Evolutionary conservation across 371 early-diverging fungal species (phyloP), one percentile per base, ranked within the genome.

Genomic region (Mucor velutinosus): DNA sequence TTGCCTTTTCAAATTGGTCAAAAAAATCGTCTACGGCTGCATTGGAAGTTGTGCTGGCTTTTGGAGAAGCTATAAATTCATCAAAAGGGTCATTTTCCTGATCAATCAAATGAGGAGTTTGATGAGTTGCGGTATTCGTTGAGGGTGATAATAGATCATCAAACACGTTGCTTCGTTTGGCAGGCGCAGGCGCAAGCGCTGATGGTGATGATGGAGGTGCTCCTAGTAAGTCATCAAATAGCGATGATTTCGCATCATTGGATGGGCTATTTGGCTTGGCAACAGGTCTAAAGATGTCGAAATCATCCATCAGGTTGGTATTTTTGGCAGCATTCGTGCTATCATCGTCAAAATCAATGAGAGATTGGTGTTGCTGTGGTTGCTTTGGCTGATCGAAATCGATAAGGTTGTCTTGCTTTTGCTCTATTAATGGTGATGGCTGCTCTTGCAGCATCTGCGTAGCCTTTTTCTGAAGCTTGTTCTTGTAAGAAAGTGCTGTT

Each of bases 401-500:
- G 61, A 71, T 62, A 0, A 71, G 19, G 41, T 60, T 32, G 29
- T 32, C 27, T 10, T 14, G 29, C 14, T 61, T 43, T 30, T 58
- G 41, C 17, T 65, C 7, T 47, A 51, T 32, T 23, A 58, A 32
- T 57, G 14, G 25, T n/a, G 14, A 53, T 53, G 11, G 53, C 15
- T 25, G 21, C 4, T 47, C 29, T 19, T 59, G 57, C 7, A 62
- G 32, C 58, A 57, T 89, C 57, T 86, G 82, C 17, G 19, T 45
- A 10, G 85, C 89, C 29, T 90, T 85, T 68, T 78, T 81, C 45
- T 77, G 72, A 60, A 98, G 69, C 39, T 88, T 86, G 25, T 90
- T 89, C 77, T 94, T 95, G 80, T 97, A 98, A 60, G 88, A 76
- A 58, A 80, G 73, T 0, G 95, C 97, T 0, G 80, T 79, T 35